Evolutionary conservation across 2,329 filamentous ascomycete genomes (phyloP).

Genomic region (Aspergillus sp.): DNA sequence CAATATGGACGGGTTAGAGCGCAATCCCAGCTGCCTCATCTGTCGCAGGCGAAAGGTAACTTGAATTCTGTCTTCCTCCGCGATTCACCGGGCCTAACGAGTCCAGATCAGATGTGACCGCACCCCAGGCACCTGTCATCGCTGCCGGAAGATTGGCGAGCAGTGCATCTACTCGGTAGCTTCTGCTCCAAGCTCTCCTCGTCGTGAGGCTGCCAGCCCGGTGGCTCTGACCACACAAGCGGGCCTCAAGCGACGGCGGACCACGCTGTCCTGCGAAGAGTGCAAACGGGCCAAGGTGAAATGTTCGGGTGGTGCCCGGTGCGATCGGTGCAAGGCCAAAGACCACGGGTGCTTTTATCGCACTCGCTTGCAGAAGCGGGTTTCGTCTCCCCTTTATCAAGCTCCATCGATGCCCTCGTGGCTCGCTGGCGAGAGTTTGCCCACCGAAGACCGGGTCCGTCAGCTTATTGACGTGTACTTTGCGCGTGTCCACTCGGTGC

Average conservation of each 20-base stretch:
- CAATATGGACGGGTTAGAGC: no score
- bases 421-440: not conserved
- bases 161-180: no score
- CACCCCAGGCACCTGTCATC: no score
- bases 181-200: no score
- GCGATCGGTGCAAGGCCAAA: constrained; percentile 2
- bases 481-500: constrained; percentile 7
- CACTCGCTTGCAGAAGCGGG: not conserved
- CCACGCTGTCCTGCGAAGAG: constrained; percentile 6
- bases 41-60: no score
- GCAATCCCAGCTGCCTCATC: no score
- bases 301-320: constrained; percentile 1
- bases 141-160: no score
- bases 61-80: no score
- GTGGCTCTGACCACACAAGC: constrained; percentile 1
- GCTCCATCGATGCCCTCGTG: not conserved
- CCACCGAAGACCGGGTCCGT: not conserved
- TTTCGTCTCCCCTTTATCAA: no score
- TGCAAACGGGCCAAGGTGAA: constrained; percentile 10
- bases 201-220: no score
- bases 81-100: no score
- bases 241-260: constrained; percentile 1
- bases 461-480: constrained; percentile 9
- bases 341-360: not conserved
- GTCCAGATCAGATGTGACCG: no score